These are phyloP conservation scores for Novymonas esmeraldas DNA, from an alignment of 208 protist species.

Conservation along the genomic window DNA sequence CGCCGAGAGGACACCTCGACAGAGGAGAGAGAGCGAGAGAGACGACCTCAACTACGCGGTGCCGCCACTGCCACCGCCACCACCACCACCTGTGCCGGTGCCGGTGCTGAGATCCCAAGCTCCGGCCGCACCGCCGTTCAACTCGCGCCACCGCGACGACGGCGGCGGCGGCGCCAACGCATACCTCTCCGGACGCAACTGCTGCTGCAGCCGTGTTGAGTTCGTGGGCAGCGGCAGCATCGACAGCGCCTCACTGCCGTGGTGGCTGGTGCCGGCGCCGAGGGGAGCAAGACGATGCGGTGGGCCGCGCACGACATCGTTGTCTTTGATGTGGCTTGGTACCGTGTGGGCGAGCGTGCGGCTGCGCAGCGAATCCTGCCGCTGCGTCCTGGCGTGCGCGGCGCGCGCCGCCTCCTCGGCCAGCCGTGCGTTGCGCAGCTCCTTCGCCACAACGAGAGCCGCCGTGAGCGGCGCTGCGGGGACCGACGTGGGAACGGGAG, in stretches of 20 bases:
- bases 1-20: no score
- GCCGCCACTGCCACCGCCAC: no score
- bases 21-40: no score
- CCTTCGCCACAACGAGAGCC: conserved; percentile 24
- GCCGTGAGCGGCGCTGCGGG: neutral
- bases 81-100: no score
- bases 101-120: conserved; percentile 18
- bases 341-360: conserved; percentile 8
- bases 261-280: neutral
- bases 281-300: conserved; percentile 11
- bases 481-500: neutral
- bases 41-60: neutral
- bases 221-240: conserved; percentile 17
- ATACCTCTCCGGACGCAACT: conserved; percentile 22
- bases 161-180: conserved; percentile 12
- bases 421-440: conserved; percentile 21
- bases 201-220: conserved; percentile 23
- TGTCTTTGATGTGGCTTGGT: conserved; percentile 28
- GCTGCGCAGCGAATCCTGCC: conserved; percentile 29
- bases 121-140: neutral
- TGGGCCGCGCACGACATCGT: conserved; percentile 20
- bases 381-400: conserved; percentile 4
- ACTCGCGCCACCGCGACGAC: conserved; percentile 18
- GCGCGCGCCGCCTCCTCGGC: conserved; percentile 7
- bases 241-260: conserved; percentile 1